phyloP scores from a whole-genome alignment of 805 yeast genomes.

The Jamesozyma gamospora region DNA sequence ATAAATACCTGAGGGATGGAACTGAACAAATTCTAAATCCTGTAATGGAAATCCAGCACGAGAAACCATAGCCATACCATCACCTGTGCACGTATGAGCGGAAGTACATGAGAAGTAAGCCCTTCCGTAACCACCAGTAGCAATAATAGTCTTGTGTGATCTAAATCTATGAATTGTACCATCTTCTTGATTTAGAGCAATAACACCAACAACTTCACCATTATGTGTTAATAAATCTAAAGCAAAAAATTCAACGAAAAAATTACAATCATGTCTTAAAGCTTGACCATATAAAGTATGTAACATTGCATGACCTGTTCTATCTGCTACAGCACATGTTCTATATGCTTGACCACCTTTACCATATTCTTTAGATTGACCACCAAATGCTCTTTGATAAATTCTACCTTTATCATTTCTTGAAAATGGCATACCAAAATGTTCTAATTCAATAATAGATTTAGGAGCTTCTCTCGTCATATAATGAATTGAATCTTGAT shows the following conservation, averaged over 20 bases:
- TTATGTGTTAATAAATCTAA: constrained; percentile 88
- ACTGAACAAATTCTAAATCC: constrained; percentile 95
- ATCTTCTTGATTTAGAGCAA: constrained; percentile 97
- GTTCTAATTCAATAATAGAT: constrained; percentile 92
- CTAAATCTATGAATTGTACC: constrained; percentile 97
- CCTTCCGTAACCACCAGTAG: constrained; percentile 98
- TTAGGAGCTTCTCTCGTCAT: constrained; percentile 98
- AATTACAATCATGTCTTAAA: constrained; percentile 91
- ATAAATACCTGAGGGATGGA: constrained; percentile 99
- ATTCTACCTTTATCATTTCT: constrained; percentile 94
- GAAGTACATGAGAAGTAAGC: constrained; percentile 98
- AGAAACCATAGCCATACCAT: constrained; percentile 95
- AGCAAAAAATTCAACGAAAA: constrained; percentile 95
- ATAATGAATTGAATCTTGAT: constrained; percentile 97
- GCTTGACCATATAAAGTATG: constrained; percentile 96
- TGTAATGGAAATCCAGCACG: constrained; percentile 97
- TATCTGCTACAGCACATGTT: constrained; percentile 98
- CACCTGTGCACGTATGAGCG: constrained; percentile 99
- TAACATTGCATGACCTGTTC: constrained; percentile 95
- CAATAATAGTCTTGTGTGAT: constrained; percentile 91
- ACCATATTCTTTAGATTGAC: constrained; percentile 90
- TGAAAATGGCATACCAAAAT: constrained; percentile 96
- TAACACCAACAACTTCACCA: constrained; percentile 92
- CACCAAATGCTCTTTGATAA: constrained; percentile 98
- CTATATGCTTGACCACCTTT: constrained; percentile 99